Percentiles rank a stretch among this genome's conserved stretches.
These are phyloP conservation scores for Malassezia vespertilionis DNA, from an alignment of 1,284 basidiomycete species.

Conservation along the genomic window DNA sequence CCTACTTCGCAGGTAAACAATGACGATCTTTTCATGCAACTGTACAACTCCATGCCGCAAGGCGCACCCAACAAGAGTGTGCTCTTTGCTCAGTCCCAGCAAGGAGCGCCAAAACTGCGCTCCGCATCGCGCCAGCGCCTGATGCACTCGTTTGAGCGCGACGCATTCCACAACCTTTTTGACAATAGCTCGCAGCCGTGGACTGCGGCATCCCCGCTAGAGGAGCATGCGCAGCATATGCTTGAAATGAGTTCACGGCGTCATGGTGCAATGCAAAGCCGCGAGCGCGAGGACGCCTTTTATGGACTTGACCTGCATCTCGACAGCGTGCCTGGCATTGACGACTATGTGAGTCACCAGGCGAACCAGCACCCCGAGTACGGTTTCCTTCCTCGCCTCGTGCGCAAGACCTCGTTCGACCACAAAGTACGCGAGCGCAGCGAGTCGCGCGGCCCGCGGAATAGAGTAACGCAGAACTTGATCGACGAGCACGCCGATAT, in stretches of 20 bases:
- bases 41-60: no score
- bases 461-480: background rate
- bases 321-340: constrained; percentile 44
- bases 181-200: constrained; percentile 15
- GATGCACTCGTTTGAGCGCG: constrained; percentile 32
- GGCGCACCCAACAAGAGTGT: no score
- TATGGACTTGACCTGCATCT: constrained; percentile 21
- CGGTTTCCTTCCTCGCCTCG: constrained; percentile 42
- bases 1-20: no score
- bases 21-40: no score
- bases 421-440: constrained; percentile 44
- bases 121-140: constrained; percentile 23
- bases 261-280: constrained; percentile 16
- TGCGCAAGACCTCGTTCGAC: constrained; percentile 46
- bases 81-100: no score
- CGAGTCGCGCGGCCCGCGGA: constrained; percentile 29
- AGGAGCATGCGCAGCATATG: constrained; percentile 14
- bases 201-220: constrained; percentile 5
- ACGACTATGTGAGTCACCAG: constrained; percentile 37
- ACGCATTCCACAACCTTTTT: constrained; percentile 36
- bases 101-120: constrained; percentile 14
- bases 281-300: constrained; percentile 35
- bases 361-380: constrained; percentile 46
- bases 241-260: constrained; percentile 14
- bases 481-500: background rate